Percentiles rank a stretch among this genome's conserved stretches.
phyloP scores from a whole-genome alignment of 768 basidiomycete genomes.

The Crassisporium funariophilum region DNA sequence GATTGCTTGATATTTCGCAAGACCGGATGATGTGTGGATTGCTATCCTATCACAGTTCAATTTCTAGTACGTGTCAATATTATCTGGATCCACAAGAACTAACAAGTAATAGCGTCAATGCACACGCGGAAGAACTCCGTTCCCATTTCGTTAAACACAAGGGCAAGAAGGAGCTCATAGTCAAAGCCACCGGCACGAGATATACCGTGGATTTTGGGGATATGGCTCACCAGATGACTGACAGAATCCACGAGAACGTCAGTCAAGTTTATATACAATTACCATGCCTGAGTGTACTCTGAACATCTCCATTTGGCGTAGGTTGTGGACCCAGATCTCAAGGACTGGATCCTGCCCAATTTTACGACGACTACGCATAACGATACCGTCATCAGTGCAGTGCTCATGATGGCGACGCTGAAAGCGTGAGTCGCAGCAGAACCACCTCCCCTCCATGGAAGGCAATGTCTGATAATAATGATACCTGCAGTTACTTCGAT shows the following conservation, averaged over 20 bases:
- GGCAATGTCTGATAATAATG: not conserved
- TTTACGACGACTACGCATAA: constrained; percentile 19
- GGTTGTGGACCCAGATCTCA: constrained; percentile 18
- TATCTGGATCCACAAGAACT: too few relatives aligned
- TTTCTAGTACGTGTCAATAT: not conserved
- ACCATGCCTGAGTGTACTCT: not conserved
- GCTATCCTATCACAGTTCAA: not conserved
- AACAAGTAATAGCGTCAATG: too few relatives aligned
- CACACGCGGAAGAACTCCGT: not conserved
- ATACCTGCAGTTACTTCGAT: constrained; percentile 21
- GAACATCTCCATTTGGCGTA: not conserved
- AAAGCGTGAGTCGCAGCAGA: constrained; percentile 8
- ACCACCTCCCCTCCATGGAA: not conserved
- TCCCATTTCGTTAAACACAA: not conserved
- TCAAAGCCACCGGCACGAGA: not conserved
- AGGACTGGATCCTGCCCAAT: constrained; percentile 18
- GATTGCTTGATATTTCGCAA: not conserved
- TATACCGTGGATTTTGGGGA: not conserved
- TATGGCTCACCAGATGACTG: not conserved
- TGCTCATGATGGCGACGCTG: constrained; percentile 21
- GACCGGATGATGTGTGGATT: not conserved
- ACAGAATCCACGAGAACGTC: not conserved
- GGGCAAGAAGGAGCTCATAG: not conserved
- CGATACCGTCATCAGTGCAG: constrained; percentile 19
- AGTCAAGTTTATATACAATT: not conserved